Conservation (phyloP, 2,329 filamentous ascomycete genomes). For the Sclerotinia nivalis region DNA sequence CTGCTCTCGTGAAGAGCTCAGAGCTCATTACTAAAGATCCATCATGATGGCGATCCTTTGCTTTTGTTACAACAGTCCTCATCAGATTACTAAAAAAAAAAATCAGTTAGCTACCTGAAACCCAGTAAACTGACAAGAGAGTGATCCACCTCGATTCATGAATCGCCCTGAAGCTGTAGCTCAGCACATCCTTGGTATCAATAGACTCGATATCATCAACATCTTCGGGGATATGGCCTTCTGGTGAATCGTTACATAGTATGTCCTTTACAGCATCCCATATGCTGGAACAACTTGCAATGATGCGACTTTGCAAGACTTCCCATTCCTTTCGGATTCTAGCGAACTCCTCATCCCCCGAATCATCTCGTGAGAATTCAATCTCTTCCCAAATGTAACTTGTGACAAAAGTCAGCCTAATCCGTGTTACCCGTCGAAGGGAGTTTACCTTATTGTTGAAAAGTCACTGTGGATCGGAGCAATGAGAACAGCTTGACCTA, state of each 20-base stretch:
- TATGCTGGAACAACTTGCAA: constrained; percentile 63
- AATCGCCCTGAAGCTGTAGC: constrained; percentile 92
- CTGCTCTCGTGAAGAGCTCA: constrained; percentile 64
- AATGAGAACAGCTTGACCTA: constrained; percentile 65
- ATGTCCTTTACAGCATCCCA: constrained; percentile 77
- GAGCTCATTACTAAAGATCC: constrained; percentile 50
- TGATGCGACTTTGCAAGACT: constrained; percentile 54
- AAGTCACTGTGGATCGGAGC: constrained; percentile 70
- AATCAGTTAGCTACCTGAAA: constrained; percentile 21
- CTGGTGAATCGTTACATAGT: constrained; percentile 91
- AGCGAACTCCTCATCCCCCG: constrained; percentile 6
- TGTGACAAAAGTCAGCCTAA: constrained; percentile 19
- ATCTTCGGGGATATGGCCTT: constrained; percentile 80
- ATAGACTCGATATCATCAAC: constrained; percentile 70
- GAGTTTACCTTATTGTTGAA: constrained; percentile 60
- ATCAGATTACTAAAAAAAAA: constrained; percentile 64
- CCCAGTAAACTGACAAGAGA: background rate
- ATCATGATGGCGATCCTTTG: constrained; percentile 49
- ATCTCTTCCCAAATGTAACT: constrained; percentile 37
- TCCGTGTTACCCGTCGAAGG: background rate
- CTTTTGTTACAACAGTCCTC: constrained; percentile 55
- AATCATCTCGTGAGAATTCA: constrained; percentile 23
- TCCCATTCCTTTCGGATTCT: constrained; percentile 26
- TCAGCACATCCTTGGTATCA: constrained; percentile 84
- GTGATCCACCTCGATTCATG: constrained; percentile 81